Evolutionary conservation across 768 basidiomycete species (phyloP).

Genomic region (Boletus rufocinnamomeus): DNA sequence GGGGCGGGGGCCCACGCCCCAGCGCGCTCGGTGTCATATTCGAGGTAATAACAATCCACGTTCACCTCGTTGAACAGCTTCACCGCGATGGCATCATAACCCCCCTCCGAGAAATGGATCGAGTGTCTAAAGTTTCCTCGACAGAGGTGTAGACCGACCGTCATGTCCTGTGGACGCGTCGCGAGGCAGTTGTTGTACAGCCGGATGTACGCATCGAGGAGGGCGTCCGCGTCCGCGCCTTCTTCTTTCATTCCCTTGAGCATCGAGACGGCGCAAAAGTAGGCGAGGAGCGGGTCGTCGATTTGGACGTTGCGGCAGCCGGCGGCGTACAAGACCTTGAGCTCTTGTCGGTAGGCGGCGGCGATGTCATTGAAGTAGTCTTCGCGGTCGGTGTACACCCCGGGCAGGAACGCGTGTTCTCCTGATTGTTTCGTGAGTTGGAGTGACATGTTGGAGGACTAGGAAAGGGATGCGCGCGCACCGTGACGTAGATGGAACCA

Average conservation of each 20-base stretch:
- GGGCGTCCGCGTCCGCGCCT: slow-evolving; percentile 59
- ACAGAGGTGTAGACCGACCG: slow-evolving; percentile 45
- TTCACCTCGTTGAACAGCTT: slow-evolving; percentile 48
- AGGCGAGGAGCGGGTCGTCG: slow-evolving; percentile 52
- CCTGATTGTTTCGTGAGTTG: slow-evolving; percentile 12
- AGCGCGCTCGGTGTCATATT: slow-evolving; percentile 50
- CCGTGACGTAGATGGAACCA: slow-evolving; percentile 75
- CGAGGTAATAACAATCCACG: slow-evolving; percentile 48
- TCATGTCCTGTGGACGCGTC: slow-evolving; percentile 42
- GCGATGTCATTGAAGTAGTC: slow-evolving; percentile 54
- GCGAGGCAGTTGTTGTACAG: slow-evolving; percentile 42
- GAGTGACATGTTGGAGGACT: background rate
- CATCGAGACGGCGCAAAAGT: slow-evolving; percentile 65
- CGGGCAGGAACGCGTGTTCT: slow-evolving; percentile 24
- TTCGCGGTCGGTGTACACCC: slow-evolving; percentile 28
- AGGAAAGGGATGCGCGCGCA: slow-evolving; percentile 17
- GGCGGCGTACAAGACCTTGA: slow-evolving; percentile 45
- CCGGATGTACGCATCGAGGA: slow-evolving; percentile 61
- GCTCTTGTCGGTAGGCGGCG: slow-evolving; percentile 46
- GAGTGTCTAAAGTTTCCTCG: slow-evolving; percentile 38
- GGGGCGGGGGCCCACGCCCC: too few species aligned
- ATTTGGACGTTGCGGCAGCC: slow-evolving; percentile 48
- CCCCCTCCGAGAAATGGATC: slow-evolving; percentile 47
- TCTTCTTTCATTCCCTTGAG: slow-evolving; percentile 58
- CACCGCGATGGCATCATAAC: slow-evolving; percentile 46